Evolutionary conservation across 192 early-diverging fungal genomes (phyloP).

Genomic region (Linnemannia exigua): DNA sequence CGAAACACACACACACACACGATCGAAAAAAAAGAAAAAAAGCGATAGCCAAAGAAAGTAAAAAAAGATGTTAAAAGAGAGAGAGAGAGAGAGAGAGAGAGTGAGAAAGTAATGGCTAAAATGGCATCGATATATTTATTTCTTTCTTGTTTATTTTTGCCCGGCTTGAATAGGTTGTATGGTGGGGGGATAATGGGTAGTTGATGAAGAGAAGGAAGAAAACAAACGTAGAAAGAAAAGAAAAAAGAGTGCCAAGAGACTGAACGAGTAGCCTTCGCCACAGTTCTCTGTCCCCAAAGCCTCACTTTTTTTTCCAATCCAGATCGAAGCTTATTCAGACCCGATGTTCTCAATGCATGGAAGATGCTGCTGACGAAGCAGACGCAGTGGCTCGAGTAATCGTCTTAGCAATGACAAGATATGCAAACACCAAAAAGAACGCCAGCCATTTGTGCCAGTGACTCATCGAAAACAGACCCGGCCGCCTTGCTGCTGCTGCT

Average conservation of each 20-base stretch:
- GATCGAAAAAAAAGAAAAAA: neutral
- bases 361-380: constrained; percentile 12
- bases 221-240: no score
- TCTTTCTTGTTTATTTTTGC: neutral
- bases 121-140: constrained; percentile 2
- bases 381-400: constrained; percentile 50
- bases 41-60: neutral
- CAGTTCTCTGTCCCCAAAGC: neutral
- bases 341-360: neutral
- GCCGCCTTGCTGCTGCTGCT: constrained; percentile 36
- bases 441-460: constrained; percentile 71
- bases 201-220: neutral
- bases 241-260: neutral
- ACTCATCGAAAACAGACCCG: constrained; percentile 52
- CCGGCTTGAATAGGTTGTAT: neutral
- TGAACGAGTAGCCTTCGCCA: neutral
- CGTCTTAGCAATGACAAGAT: constrained; percentile 67
- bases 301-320: neutral
- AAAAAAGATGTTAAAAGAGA: neutral
- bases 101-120: no score
- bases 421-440: constrained; percentile 69
- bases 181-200: neutral
- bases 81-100: no score
- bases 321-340: neutral
- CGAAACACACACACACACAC: neutral